Percentiles rank a stretch among this genome's conserved stretches.
phyloP scores from a whole-genome alignment of 164 flowering plant genomes.

The Annona squamosa region DNA sequence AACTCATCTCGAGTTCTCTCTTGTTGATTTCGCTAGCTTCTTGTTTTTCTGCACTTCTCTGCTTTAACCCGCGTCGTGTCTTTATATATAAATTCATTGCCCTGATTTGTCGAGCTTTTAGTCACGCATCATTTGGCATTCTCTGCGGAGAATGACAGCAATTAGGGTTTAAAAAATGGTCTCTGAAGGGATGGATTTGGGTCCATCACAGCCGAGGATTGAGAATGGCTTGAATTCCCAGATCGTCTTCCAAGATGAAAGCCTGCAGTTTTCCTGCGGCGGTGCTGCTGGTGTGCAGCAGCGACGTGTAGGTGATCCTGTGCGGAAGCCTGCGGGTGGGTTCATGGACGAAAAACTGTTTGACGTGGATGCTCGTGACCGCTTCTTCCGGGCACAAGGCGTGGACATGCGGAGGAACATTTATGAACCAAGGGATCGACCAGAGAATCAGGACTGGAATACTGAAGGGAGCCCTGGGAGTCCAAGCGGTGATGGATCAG shows the following conservation, averaged over 20 bases:
- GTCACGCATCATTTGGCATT: not conserved
- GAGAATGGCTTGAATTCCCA: conserved; percentile 40
- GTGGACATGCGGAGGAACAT: conserved; percentile 23
- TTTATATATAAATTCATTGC: not conserved
- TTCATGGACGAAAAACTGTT: conserved; percentile 44
- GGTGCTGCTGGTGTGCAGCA: conserved; percentile 17
- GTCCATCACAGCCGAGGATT: conserved; percentile 27
- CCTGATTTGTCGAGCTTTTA: not conserved
- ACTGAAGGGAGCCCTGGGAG: conserved; percentile 20
- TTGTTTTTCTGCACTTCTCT: too few relatives aligned
- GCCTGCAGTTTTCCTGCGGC: conserved; percentile 22
- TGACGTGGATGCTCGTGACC: conserved; percentile 22
- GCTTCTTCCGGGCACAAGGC: conserved; percentile 22
- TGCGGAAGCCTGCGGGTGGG: conserved; percentile 39
- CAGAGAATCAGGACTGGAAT: conserved; percentile 32
- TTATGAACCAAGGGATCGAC: conserved; percentile 8
- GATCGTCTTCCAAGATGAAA: conserved; percentile 49
- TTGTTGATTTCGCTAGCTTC: not conserved
- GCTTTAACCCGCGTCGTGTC: not conserved
- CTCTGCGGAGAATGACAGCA: not conserved
- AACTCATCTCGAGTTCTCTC: not conserved
- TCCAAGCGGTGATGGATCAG: conserved; percentile 37
- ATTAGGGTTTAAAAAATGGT: conserved; percentile 27
- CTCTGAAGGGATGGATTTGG: conserved; percentile 35
- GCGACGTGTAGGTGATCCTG: conserved; percentile 28